Percentiles rank a stretch among this genome's conserved stretches.
These are phyloP conservation scores for Termitomyces sp. DNA, from an alignment of 768 basidiomycete genomes.

Conservation along the genomic window DNA sequence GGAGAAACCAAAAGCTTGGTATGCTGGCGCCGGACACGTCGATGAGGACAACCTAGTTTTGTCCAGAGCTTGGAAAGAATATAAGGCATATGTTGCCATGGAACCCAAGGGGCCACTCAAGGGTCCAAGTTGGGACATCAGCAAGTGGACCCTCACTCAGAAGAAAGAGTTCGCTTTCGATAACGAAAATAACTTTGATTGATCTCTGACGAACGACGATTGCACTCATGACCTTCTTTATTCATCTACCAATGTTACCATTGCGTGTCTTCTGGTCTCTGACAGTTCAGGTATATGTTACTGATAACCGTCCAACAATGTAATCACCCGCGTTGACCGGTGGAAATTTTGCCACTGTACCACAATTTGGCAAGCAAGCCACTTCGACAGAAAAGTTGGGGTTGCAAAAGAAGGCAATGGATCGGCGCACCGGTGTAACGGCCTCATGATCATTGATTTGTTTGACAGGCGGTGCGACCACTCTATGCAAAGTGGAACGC, in stretches of 20 bases:
- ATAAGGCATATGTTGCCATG: conserved; percentile 22
- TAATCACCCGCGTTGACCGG: conserved; percentile 70
- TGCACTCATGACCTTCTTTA: not conserved
- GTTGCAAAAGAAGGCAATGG: conserved; percentile 86
- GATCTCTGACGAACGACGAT: not conserved
- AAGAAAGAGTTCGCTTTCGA: conserved; percentile 25
- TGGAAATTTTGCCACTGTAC: conserved; percentile 54
- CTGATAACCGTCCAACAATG: conserved; percentile 64
- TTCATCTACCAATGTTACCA: not conserved
- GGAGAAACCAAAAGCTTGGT: conserved; percentile 23
- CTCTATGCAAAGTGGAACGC: conserved; percentile 76
- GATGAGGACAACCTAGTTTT: conserved; percentile 20
- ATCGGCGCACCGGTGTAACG: conserved; percentile 65
- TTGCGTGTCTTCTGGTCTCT: not conserved
- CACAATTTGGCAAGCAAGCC: conserved; percentile 66
- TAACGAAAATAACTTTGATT: not conserved
- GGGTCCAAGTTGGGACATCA: conserved; percentile 31
- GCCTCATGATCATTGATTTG: conserved; percentile 41
- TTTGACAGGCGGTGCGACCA: conserved; percentile 63
- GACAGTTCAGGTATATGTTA: conserved; percentile 41
- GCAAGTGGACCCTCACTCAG: conserved; percentile 25
- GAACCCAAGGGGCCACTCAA: conserved; percentile 20
- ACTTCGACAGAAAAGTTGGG: conserved; percentile 68
- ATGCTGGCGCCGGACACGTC: conserved; percentile 16
- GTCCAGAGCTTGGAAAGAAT: conserved; percentile 32